Conservation (phyloP, 345 rosid species). For the Schrenkiella parvula region DNA sequence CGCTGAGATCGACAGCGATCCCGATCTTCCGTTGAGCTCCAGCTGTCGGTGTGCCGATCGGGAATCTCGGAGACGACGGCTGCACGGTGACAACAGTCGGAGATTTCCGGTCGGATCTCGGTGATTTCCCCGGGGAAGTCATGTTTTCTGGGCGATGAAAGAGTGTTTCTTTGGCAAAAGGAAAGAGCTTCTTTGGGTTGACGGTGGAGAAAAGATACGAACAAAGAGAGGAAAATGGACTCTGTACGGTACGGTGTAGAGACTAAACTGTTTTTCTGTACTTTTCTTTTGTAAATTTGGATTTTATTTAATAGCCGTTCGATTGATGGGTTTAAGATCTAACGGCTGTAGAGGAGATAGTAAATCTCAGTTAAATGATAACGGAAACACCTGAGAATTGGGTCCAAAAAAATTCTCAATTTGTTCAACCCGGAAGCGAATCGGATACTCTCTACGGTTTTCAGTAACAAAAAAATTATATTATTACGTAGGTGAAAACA, state of each 20-base stretch:
- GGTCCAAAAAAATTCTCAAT: neutral
- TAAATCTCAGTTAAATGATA: neutral
- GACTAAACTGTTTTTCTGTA: neutral
- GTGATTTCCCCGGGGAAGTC: conserved; percentile 38
- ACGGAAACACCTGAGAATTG: neutral
- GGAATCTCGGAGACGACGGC: conserved; percentile 64
- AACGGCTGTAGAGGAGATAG: neutral
- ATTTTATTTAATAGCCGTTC: neutral
- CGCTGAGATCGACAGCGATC: conserved; percentile 85
- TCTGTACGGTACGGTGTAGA: neutral
- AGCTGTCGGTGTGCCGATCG: conserved; percentile 38
- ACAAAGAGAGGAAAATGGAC: neutral
- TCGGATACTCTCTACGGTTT: too few relatives aligned
- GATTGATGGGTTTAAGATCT: conserved; percentile 8
- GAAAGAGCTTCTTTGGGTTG: neutral
- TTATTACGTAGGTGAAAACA: too few relatives aligned
- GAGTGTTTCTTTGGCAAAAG: neutral
- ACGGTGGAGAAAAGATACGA: conserved; percentile 14
- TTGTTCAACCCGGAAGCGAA: neutral
- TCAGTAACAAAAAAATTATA: too few relatives aligned
- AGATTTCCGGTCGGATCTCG: conserved; percentile 30
- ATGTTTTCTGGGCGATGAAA: conserved; percentile 22
- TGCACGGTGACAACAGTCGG: conserved; percentile 50
- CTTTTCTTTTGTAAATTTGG: neutral
- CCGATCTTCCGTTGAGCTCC: conserved; percentile 71